Base-by-base conservation (phyloP, 2,329 filamentous ascomycete species). In the Aureobasidium leucospermi region DNA sequence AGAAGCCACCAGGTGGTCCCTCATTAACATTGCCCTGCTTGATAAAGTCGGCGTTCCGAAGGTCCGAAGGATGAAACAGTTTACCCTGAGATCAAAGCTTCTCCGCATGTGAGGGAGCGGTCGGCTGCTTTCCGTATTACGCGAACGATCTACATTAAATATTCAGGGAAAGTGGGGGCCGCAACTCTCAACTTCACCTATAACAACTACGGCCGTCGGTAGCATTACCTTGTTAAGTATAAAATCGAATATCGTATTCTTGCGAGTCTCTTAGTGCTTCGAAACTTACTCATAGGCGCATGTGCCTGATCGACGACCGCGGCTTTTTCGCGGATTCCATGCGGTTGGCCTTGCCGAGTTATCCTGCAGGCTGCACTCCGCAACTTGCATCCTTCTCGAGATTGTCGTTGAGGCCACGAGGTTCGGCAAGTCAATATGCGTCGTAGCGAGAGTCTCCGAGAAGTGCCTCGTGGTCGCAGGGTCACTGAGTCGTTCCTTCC, bases 61-160 rank as follows among this genome's bases (percentile, higher is more conserved):
- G 7, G 19, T 28, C 19, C 31, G 34, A 29, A 9, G 34, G 38
- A 28, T 39, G 48, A 32, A 51, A 19, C 34, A 51, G 16, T 19
- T 39, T 51, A 28, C 48, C 10, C n/a, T 52, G 48, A 52, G 48
- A 52, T 31, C 48, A 52, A 52, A 52, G 36, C 48, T 52, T 52
- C 34, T 52, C 36, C 48, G 48, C 48, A 52, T 52, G 48, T 29
- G 23, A 52, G 48, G 9, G 36, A 41, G 19, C 15, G 36, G 36
- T 52, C 34, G 48, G 48, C 48, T 39, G 23, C 34, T 29, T 29
- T 6, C 34, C 23, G 48, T 52, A 41, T 52, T 28, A 52, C 48
- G 36, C 48, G 48, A 52, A 41, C 19, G 48, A 52, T 41, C 48
- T 15, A 36, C 23, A 52, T 52, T 39, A 39, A 38, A 47, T 19